Evolutionary conservation across 352 stramenopile species (phyloP), one percentile per base, ranked within the genome.

Genomic region (Pythium aquatile): DNA sequence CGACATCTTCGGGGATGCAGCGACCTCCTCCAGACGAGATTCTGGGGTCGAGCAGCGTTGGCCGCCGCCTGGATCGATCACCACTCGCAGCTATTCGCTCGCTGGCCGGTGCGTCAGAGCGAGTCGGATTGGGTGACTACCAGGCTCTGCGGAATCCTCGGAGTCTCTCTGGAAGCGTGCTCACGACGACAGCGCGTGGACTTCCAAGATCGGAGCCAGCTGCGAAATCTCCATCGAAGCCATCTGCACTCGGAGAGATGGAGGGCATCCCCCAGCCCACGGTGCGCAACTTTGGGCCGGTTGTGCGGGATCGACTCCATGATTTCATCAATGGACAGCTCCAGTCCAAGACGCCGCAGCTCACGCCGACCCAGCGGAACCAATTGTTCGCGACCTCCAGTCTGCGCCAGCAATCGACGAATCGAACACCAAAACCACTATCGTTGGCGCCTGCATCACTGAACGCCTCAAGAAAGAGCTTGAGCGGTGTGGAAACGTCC

Each of bases 1-100:
- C 58, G 44, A 33, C 60, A 20, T 44, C 64, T n/a, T 37, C 65
- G 2, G 37, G 58, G 42, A 61, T 48, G 10, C 58, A 64, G 32
- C 61, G 30, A 5, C 51, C 61, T 3, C 54, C 61, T 48, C 30
- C 35, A 24, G 20, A 20, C 5, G 20, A 29, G 17, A 24, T 61
- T 20, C 9, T 26, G 37, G 1, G 37, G 3, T 35, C 11, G 48
- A 55, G 26, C 26, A 11, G 48, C 29, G 16, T 17, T 5, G 29
- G 51, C 8, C 30, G 8, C 44, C 14, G 29, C 9, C 29, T 42
- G 3, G 51, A 42, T 14, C 51, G 28, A 14, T 56, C 58, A 10
- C 47, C 47, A 11, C 24, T 54, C 13, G 24, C 24, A 2, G 24
- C 47, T 0, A 54, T 37, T 26, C 28, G 26, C 10, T 54, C 47